Percentiles rank a stretch among this genome's conserved stretches.
phyloP scores from a whole-genome alignment of 2,329 filamentous ascomycete species.

The Stagonosporopsis chrysanthemi region DNA sequence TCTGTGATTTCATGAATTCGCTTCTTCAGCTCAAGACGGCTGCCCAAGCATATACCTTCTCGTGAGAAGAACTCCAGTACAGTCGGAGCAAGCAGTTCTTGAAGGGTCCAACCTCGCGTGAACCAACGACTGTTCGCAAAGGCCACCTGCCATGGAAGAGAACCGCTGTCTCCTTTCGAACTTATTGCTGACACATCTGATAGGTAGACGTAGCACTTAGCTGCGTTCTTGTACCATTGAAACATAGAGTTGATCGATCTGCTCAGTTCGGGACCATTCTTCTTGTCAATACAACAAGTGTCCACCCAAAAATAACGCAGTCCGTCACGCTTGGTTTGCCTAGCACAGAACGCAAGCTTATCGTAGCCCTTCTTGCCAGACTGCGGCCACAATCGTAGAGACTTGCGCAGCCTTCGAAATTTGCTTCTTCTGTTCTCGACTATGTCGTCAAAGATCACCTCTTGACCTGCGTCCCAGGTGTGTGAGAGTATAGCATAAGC shows the following conservation, averaged over 20 bases:
- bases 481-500: conserved; percentile 29
- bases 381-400: background rate
- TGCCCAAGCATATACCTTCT: conserved; percentile 13
- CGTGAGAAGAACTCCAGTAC: conserved; percentile 24
- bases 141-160: conserved; percentile 3
- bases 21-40: conserved; percentile 14
- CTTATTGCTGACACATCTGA: conserved; percentile 18
- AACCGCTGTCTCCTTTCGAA: background rate
- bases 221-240: conserved; percentile 23
- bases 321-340: conserved; percentile 20
- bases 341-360: conserved; percentile 25
- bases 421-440: background rate
- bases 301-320: conserved; percentile 25
- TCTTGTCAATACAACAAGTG: conserved; percentile 32
- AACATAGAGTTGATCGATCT: conserved; percentile 33
- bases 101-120: conserved; percentile 29
- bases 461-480: conserved; percentile 19
- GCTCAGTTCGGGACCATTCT: conserved; percentile 12
- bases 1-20: conserved; percentile 17
- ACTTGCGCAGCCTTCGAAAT: background rate
- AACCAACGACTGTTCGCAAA: conserved; percentile 28
- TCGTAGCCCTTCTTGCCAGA: conserved; percentile 6
- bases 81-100: conserved; percentile 26
- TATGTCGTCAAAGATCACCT: conserved; percentile 24
- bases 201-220: conserved; percentile 29